phyloP scores from a whole-genome alignment of 208 protist species.

The Acanthamoeba culbertsoni region DNA sequence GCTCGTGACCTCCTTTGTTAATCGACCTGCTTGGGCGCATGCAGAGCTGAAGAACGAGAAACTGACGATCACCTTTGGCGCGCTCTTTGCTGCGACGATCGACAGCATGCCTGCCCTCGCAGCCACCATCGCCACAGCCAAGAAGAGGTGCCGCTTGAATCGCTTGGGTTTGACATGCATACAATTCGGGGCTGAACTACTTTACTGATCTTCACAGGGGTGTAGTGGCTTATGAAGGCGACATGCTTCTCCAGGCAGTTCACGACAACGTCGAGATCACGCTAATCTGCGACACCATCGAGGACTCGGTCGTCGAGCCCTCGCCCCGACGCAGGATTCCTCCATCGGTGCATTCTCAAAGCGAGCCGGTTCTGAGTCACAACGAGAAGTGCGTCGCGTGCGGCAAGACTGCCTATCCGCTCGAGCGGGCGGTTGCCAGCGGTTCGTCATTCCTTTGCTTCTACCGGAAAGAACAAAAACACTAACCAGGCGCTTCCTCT shows the following conservation, averaged over 20 bases:
- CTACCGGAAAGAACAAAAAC: too few relatives aligned
- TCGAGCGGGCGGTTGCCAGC: slow-evolving; percentile 36
- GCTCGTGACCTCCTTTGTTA: too few relatives aligned
- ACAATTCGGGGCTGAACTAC: not conserved
- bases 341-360: not conserved
- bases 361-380: slow-evolving; percentile 12
- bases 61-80: not conserved
- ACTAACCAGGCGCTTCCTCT: too few relatives aligned
- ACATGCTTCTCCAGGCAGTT: slow-evolving; percentile 38
- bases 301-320: not conserved
- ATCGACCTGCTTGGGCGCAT: not conserved
- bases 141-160: not conserved
- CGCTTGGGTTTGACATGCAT: not conserved
- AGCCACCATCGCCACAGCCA: slow-evolving; percentile 16
- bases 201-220: not conserved
- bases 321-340: not conserved
- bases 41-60: not conserved
- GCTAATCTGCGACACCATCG: slow-evolving; percentile 30
- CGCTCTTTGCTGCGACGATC: not conserved
- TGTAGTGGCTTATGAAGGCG: not conserved
- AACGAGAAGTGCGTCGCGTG: slow-evolving; percentile 51
- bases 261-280: slow-evolving; percentile 36
- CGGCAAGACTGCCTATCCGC: slow-evolving; percentile 45
- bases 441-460: too few relatives aligned
- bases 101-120: slow-evolving; percentile 48